A percentile compares a stretch with the other conserved stretches of the same genome.
Evolutionary conservation across 140 eudicot genomes (phyloP).

Genomic region (Ambrosia hybrid): DNA sequence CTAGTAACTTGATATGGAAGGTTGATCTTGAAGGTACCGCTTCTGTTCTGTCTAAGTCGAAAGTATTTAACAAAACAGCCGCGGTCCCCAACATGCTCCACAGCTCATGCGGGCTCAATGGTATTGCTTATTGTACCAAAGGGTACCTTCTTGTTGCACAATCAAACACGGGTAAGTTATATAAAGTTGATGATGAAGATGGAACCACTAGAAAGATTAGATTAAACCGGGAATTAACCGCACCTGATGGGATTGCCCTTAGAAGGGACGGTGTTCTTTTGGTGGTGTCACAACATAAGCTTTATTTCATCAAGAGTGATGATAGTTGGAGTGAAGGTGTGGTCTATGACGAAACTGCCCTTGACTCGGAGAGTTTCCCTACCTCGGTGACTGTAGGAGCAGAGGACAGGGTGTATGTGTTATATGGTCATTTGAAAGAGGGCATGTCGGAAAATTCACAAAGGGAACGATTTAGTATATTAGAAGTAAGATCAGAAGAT

Average conservation of each 20-base stretch:
- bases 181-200: conserved; percentile 62
- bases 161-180: conserved; percentile 74
- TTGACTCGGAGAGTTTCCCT: conserved; percentile 54
- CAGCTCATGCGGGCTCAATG: conserved; percentile 63
- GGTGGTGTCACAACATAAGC: conserved; percentile 61
- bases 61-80: conserved; percentile 37
- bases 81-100: conserved; percentile 27
- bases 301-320: conserved; percentile 62
- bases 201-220: conserved; percentile 54
- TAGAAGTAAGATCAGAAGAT: conserved; percentile 56
- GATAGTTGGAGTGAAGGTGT: conserved; percentile 71
- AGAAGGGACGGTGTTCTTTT: conserved; percentile 71
- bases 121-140: conserved; percentile 53
- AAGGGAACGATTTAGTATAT: conserved; percentile 59
- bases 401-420: conserved; percentile 78
- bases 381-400: conserved; percentile 70
- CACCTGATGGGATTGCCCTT: conserved; percentile 68
- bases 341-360: conserved; percentile 81
- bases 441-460: conserved; percentile 57
- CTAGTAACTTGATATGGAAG: conserved; percentile 58
- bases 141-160: conserved; percentile 74
- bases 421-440: conserved; percentile 77
- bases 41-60: conserved; percentile 55
- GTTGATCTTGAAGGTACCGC: conserved; percentile 56
- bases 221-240: conserved; percentile 52